phyloP scores from a whole-genome alignment of 441 rosid genomes.

The Euphorbia corollata region DNA sequence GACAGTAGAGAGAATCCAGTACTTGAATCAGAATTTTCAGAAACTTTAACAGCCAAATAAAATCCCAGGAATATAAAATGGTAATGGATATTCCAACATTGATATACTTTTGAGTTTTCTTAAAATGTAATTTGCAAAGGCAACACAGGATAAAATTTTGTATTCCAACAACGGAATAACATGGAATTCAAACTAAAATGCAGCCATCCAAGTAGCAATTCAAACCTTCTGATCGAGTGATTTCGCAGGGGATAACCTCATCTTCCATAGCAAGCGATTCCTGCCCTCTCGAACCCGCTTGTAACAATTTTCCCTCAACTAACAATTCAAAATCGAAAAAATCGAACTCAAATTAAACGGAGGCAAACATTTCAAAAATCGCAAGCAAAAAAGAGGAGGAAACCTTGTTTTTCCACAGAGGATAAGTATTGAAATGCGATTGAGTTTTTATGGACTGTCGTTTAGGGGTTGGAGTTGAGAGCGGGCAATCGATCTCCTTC shows the following conservation, averaged over 20 bases:
- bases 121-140: too few relatives aligned
- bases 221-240: slow-evolving; percentile 44
- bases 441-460: slow-evolving; percentile 40
- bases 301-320: slow-evolving; percentile 71
- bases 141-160: too few relatives aligned
- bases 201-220: not conserved
- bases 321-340: not conserved
- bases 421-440: slow-evolving; percentile 36
- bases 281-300: slow-evolving; percentile 72
- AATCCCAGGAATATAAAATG: not conserved
- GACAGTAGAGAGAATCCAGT: not conserved
- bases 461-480: slow-evolving; percentile 19
- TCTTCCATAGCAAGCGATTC: slow-evolving; percentile 62
- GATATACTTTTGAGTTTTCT: too few relatives aligned
- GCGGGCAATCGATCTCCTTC: slow-evolving; percentile 19
- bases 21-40: not conserved
- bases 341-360: not conserved
- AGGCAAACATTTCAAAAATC: not conserved
- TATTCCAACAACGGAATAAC: too few relatives aligned
- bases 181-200: not conserved
- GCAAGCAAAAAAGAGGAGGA: not conserved
- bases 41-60: not conserved
- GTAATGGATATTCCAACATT: too few relatives aligned
- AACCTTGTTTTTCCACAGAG: slow-evolving; percentile 66
- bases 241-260: slow-evolving; percentile 50